Percentiles rank a stretch among this genome's conserved stretches.
phyloP scores from a whole-genome alignment of 2,329 filamentous ascomycete species.

The Parafenestella ontariensis region DNA sequence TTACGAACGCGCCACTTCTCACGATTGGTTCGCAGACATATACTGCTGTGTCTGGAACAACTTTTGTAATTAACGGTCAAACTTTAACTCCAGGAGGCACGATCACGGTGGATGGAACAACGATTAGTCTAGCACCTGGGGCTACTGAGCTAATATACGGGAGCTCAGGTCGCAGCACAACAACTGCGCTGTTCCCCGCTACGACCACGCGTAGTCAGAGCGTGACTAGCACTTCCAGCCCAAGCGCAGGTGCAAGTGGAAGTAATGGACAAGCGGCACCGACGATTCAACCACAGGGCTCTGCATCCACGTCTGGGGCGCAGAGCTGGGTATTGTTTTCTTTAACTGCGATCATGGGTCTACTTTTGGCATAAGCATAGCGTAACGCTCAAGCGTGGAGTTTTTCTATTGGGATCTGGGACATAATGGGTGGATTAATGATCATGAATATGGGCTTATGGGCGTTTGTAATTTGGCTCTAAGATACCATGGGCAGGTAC shows the following conservation, averaged over 20 bases:
- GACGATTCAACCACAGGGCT: conserved; percentile 10
- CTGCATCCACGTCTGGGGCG: background rate
- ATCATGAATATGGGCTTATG: background rate
- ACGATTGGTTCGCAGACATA: conserved; percentile 42
- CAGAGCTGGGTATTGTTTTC: background rate
- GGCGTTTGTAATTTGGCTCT: background rate
- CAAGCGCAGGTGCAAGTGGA: conserved; percentile 25
- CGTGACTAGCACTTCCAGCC: conserved; percentile 8
- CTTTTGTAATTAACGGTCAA: conserved; percentile 48
- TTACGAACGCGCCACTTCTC: conserved; percentile 39
- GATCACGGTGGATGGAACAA: conserved; percentile 42
- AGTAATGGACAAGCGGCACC: conserved; percentile 12
- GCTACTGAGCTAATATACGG: conserved; percentile 49
- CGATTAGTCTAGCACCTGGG: conserved; percentile 42
- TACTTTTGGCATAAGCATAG: background rate
- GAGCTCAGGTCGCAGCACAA: conserved; percentile 40
- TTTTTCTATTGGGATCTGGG: background rate
- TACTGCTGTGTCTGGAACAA: conserved; percentile 37
- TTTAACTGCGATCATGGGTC: background rate
- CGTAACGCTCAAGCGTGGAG: background rate
- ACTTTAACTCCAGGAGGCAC: conserved; percentile 50
- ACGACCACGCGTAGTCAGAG: conserved; percentile 34
- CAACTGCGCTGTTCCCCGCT: conserved; percentile 49
- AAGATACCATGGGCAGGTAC: conserved; percentile 5
- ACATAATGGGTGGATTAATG: background rate